Conservation (phyloP, 2,329 filamentous ascomycete species). For the Fusarium sp. region DNA sequence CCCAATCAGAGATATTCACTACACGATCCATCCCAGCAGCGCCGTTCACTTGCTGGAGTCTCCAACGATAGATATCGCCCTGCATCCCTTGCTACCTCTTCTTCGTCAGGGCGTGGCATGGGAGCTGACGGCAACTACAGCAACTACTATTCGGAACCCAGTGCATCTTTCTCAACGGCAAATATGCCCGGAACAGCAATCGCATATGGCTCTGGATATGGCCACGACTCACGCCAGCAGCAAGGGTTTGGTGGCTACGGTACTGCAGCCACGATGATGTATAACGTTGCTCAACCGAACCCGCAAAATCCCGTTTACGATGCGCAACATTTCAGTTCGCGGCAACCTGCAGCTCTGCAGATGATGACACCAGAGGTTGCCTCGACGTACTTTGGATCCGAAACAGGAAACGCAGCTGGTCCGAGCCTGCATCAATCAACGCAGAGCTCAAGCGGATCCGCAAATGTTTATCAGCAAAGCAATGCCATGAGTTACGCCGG, state of each 20-base stretch:
- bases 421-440: constrained; percentile 64
- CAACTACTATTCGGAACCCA: constrained; percentile 69
- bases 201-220: constrained; percentile 74
- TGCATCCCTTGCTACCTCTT: constrained; percentile 62
- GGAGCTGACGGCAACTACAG: constrained; percentile 68
- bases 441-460: constrained; percentile 61
- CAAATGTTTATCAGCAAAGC: constrained; percentile 75
- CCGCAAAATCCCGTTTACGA: constrained; percentile 78
- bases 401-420: constrained; percentile 62
- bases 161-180: constrained; percentile 64
- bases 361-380: constrained; percentile 66
- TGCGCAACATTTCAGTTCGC: constrained; percentile 78
- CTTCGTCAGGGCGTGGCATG: constrained; percentile 63
- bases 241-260: constrained; percentile 70
- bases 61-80: constrained; percentile 61
- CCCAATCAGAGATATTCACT: constrained; percentile 66
- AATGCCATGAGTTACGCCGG: constrained; percentile 65
- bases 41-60: constrained; percentile 50
- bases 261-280: constrained; percentile 75
- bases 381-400: constrained; percentile 76
- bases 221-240: constrained; percentile 69
- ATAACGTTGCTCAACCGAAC: constrained; percentile 76
- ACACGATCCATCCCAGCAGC: constrained; percentile 62
- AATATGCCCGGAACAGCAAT: constrained; percentile 68
- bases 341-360: constrained; percentile 82